Percentiles rank a stretch among this genome's conserved stretches.
phyloP scores from a whole-genome alignment of 78 protist genomes.

The Neovahlkampfia damariscottae region DNA sequence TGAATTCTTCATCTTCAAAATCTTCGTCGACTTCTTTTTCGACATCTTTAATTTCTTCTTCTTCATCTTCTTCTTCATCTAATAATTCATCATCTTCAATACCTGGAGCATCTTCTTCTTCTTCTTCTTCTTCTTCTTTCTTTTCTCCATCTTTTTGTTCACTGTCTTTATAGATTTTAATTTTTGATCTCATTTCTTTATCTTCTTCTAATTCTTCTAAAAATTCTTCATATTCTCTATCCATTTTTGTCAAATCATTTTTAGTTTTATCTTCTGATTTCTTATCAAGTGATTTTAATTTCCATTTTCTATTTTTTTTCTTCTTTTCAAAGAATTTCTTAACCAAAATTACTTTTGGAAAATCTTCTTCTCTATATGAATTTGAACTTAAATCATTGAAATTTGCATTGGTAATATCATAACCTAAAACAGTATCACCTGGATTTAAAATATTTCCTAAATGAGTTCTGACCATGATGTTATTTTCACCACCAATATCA shows the following conservation, averaged over 20 bases:
- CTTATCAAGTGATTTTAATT: not conserved
- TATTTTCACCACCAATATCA: slow-evolving; percentile 60
- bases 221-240: slow-evolving; percentile 49
- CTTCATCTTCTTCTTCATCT: slow-evolving; percentile 17
- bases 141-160: not conserved
- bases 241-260: not conserved
- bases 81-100: slow-evolving; percentile 20
- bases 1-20: slow-evolving; percentile 13
- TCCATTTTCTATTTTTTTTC: slow-evolving; percentile 14
- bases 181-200: slow-evolving; percentile 41
- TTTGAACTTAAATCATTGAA: slow-evolving; percentile 39
- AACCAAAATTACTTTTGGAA: slow-evolving; percentile 74
- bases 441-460: slow-evolving; percentile 65
- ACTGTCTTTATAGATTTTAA: slow-evolving; percentile 23
- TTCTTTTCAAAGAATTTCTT: slow-evolving; percentile 56
- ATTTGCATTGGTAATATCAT: slow-evolving; percentile 12
- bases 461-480: slow-evolving; percentile 51
- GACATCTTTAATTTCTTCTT: slow-evolving; percentile 18
- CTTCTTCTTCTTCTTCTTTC: not conserved
- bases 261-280: slow-evolving; percentile 7
- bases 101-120: not conserved
- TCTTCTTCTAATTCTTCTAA: slow-evolving; percentile 71
- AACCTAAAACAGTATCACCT: slow-evolving; percentile 78
- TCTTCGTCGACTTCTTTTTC: not conserved
- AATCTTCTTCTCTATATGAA: not conserved